Conservation (phyloP, 2,329 filamentous ascomycete genomes). For the Chalara sp. region DNA sequence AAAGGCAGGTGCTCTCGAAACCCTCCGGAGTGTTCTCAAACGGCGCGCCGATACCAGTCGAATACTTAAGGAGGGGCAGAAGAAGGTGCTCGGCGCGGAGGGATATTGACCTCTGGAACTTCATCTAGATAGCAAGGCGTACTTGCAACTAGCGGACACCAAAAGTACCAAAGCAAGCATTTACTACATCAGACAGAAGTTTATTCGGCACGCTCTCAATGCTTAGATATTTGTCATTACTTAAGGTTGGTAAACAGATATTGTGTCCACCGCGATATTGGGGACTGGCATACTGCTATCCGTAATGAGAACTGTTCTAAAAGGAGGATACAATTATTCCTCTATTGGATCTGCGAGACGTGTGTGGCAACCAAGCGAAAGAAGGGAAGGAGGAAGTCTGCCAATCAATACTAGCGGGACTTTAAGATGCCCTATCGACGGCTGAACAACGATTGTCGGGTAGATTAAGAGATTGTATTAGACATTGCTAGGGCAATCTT, state of each 20-base stretch:
- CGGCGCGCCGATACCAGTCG: slow-evolving; percentile 2
- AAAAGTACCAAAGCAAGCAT: slow-evolving; percentile 18
- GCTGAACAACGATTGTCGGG: slow-evolving; percentile 6
- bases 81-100: slow-evolving; percentile 2
- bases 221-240: slow-evolving; percentile 1
- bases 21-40: slow-evolving; percentile 3
- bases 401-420: slow-evolving; percentile 7
- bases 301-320: too few species aligned
- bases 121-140: slow-evolving; percentile 10
- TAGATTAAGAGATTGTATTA: slow-evolving; percentile 9
- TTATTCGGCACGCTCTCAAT: slow-evolving; percentile 6
- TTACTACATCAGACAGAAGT: slow-evolving; percentile 19
- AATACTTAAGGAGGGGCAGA: slow-evolving; percentile 9
- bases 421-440: slow-evolving; percentile 10
- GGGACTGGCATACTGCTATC: too few species aligned
- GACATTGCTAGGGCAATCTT: slow-evolving; percentile 11
- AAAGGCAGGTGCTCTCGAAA: background rate
- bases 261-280: background rate
- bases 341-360: too few species aligned
- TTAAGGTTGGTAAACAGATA: slow-evolving; percentile 3
- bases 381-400: too few species aligned
- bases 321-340: too few species aligned
- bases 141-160: slow-evolving; percentile 9
- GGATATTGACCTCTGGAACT: slow-evolving; percentile 10
- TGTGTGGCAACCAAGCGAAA: too few species aligned